Percentiles rank a stretch among this genome's conserved stretches.
phyloP scores from a whole-genome alignment of 2,329 filamentous ascomycete species.

The Fusarium tricinctum region DNA sequence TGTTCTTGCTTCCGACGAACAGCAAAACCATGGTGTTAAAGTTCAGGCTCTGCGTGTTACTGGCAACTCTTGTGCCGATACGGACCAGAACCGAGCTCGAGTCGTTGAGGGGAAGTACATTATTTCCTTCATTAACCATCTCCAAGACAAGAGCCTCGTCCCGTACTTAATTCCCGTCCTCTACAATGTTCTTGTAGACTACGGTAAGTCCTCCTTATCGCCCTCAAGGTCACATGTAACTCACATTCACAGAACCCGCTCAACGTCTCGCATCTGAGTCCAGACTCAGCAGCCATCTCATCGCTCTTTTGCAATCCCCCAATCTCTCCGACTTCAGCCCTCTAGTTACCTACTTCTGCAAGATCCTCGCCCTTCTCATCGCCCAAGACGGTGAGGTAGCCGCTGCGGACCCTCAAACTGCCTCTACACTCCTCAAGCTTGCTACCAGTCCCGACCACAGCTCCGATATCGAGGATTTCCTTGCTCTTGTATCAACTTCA shows the following conservation, averaged over 20 bases:
- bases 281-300: conserved; percentile 63
- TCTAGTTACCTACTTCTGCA: conserved; percentile 68
- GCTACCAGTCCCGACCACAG: conserved; percentile 58
- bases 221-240: not conserved
- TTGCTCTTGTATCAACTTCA: conserved; percentile 65
- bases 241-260: conserved; percentile 63
- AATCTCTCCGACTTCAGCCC: conserved; percentile 58
- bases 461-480: conserved; percentile 68
- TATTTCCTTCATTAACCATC: conserved; percentile 61
- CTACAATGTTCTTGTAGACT: conserved; percentile 74
- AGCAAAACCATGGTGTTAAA: conserved; percentile 60
- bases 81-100: conserved; percentile 71
- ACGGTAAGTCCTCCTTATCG: conserved; percentile 60
- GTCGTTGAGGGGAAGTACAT: conserved; percentile 66
- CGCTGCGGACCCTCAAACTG: conserved; percentile 61
- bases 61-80: conserved; percentile 75
- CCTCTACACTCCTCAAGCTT: conserved; percentile 64
- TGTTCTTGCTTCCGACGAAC: conserved; percentile 57
- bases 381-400: conserved; percentile 65
- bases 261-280: conserved; percentile 69
- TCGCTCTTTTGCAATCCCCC: conserved; percentile 64
- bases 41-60: conserved; percentile 70
- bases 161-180: conserved; percentile 70
- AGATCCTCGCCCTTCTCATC: conserved; percentile 68
- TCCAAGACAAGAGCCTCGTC: conserved; percentile 63